These are phyloP conservation scores for Leptographium flavum DNA, from an alignment of 2,329 filamentous ascomycete species.

Conservation along the genomic window DNA sequence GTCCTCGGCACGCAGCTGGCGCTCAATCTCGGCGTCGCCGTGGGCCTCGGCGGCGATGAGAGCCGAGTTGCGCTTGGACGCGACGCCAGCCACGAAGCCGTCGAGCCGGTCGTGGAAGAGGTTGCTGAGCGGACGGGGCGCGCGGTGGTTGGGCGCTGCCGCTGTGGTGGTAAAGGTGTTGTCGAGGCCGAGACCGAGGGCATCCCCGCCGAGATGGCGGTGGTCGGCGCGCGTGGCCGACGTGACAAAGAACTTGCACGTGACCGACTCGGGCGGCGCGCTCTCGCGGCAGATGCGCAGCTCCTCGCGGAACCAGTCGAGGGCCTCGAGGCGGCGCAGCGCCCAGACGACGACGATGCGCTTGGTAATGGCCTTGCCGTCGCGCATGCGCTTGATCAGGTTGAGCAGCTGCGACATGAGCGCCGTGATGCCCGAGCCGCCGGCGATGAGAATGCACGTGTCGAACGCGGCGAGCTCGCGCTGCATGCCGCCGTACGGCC, in stretches of 20 bases:
- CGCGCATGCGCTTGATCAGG: constrained; percentile 91
- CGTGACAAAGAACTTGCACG: constrained; percentile 91
- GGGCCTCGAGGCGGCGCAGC: constrained; percentile 75
- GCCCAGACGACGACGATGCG: constrained; percentile 91
- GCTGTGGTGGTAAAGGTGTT: neutral
- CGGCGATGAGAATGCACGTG: constrained; percentile 82
- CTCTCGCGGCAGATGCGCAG: constrained; percentile 80
- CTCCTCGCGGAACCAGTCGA: constrained; percentile 97
- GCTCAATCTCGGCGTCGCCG: constrained; percentile 65
- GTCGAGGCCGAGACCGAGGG: neutral
- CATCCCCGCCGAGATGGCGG: constrained; percentile 19
- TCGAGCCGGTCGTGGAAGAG: constrained; percentile 77
- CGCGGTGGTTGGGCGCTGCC: constrained; percentile 22
- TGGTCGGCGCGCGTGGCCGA: constrained; percentile 45
- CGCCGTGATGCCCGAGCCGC: constrained; percentile 87
- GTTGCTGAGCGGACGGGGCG: constrained; percentile 53
- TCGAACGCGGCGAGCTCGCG: constrained; percentile 84
- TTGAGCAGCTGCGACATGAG: constrained; percentile 83
- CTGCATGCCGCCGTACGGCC: constrained; percentile 89
- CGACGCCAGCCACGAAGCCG: constrained; percentile 74
- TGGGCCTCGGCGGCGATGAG: constrained; percentile 70
- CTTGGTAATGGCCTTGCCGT: constrained; percentile 84
- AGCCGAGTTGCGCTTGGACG: constrained; percentile 73
- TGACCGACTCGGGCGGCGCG: constrained; percentile 75
- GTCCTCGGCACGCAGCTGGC: constrained; percentile 65